These are phyloP conservation scores for Picea glauca DNA, from an alignment of 75 land plant genomes.

Conservation along the genomic window DNA sequence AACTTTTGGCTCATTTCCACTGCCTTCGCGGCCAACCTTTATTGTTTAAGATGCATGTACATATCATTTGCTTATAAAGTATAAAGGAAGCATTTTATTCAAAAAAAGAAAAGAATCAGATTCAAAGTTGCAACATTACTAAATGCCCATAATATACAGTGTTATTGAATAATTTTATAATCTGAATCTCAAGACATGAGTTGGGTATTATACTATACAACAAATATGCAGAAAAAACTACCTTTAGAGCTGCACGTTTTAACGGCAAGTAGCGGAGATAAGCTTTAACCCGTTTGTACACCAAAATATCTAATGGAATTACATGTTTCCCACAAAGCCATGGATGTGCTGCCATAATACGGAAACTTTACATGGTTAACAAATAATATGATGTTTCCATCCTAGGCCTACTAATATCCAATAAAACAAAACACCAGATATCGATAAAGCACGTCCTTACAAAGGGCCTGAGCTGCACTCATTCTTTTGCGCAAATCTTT, in stretches of 20 bases:
- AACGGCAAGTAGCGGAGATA: conserved; percentile 68
- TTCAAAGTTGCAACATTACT: neutral
- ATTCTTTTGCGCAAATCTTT: conserved; percentile 76
- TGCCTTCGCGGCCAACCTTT: too few species aligned
- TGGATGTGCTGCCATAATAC: conserved; percentile 61
- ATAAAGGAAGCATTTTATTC: too few species aligned
- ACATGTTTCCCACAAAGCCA: conserved; percentile 56
- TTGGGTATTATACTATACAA: neutral
- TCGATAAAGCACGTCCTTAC: conserved; percentile 30
- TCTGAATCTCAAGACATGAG: neutral
- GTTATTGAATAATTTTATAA: neutral
- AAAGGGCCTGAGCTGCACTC: conserved; percentile 81
- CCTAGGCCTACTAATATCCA: neutral
- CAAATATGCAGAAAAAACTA: conserved; percentile 9
- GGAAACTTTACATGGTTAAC: neutral
- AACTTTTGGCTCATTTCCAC: too few species aligned
- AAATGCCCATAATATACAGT: neutral
- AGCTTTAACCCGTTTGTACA: conserved; percentile 63
- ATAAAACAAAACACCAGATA: neutral
- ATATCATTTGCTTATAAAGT: too few species aligned
- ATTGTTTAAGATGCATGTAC: too few species aligned
- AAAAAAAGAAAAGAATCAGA: neutral
- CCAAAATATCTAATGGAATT: conserved; percentile 62
- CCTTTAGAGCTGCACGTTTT: conserved; percentile 81
- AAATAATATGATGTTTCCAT: neutral